phyloP scores from a whole-genome alignment of 2,329 filamentous ascomycete species.

The Monosporascus sp. region DNA sequence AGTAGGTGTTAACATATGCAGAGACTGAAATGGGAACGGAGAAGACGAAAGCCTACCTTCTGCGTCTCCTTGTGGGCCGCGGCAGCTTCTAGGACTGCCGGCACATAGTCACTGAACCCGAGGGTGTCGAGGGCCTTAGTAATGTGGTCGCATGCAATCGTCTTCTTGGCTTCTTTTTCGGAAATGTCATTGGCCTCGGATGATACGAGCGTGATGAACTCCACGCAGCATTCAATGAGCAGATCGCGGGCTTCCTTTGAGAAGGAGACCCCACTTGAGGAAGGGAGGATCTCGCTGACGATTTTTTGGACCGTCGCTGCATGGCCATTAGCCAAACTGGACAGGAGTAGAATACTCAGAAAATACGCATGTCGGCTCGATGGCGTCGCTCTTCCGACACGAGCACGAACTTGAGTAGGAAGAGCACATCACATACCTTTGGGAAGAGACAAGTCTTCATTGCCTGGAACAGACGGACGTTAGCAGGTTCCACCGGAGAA shows the following conservation, averaged over 20 bases:
- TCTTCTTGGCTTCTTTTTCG: slow-evolving; percentile 98
- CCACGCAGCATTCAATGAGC: slow-evolving; percentile 96
- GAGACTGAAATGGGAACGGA: not conserved
- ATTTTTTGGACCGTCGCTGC: slow-evolving; percentile 73
- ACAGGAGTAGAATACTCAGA: not conserved
- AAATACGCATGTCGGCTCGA: too few relatives aligned
- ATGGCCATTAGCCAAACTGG: slow-evolving; percentile 20
- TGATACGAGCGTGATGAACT: slow-evolving; percentile 98
- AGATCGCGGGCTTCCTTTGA: slow-evolving; percentile 93
- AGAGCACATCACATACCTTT: slow-evolving; percentile 44
- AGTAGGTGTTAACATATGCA: slow-evolving; percentile 10
- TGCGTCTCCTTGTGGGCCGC: slow-evolving; percentile 77
- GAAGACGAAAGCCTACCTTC: slow-evolving; percentile 54
- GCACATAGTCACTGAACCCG: slow-evolving; percentile 88
- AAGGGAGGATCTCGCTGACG: slow-evolving; percentile 84
- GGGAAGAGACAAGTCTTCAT: slow-evolving; percentile 59
- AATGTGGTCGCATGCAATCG: slow-evolving; percentile 96
- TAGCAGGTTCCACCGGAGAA: slow-evolving; percentile 19
- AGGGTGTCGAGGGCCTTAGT: slow-evolving; percentile 90
- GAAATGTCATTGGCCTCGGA: slow-evolving; percentile 98
- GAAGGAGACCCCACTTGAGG: slow-evolving; percentile 72
- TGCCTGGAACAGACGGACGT: slow-evolving; percentile 39
- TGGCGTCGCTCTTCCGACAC: too few relatives aligned
- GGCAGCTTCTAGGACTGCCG: slow-evolving; percentile 57
- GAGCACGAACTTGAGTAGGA: too few relatives aligned